These are phyloP conservation scores for Miamiensis avidus DNA, from an alignment of 169 alveolate species.

Conservation along the genomic window DNA sequence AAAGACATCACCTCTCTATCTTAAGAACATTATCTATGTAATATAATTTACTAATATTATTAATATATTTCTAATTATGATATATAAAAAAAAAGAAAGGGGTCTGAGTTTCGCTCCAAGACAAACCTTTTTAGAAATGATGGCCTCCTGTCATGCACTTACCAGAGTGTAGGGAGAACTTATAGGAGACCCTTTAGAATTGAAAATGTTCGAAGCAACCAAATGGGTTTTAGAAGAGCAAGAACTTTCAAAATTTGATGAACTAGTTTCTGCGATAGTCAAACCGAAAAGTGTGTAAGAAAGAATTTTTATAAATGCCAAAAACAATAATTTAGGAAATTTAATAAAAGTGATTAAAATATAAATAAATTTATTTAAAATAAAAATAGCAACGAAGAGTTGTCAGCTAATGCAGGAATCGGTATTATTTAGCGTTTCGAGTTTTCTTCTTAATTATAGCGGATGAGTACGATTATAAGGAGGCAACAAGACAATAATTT, in stretches of 20 bases:
- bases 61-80: no score
- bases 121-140: constrained; percentile 44
- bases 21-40: constrained; percentile 1
- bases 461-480: constrained; percentile 76
- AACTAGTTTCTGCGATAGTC: constrained; percentile 38
- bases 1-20: not conserved
- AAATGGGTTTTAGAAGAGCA: constrained; percentile 63
- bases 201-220: constrained; percentile 70
- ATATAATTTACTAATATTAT: no score
- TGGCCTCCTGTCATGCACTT: constrained; percentile 76
- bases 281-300: constrained; percentile 21
- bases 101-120: not conserved
- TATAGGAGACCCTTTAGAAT: constrained; percentile 82
- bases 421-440: constrained; percentile 74
- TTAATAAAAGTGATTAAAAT: no score
- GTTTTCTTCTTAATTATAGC: constrained; percentile 71
- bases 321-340: not conserved
- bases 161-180: constrained; percentile 68
- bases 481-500: constrained; percentile 42
- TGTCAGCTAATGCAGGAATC: constrained; percentile 32
- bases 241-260: constrained; percentile 16
- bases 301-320: not conserved
- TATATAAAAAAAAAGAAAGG: not conserved
- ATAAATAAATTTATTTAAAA: no score
- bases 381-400: no score